Conservation (phyloP, 768 basidiomycete genomes). For the Lactarius hatsudake region DNA sequence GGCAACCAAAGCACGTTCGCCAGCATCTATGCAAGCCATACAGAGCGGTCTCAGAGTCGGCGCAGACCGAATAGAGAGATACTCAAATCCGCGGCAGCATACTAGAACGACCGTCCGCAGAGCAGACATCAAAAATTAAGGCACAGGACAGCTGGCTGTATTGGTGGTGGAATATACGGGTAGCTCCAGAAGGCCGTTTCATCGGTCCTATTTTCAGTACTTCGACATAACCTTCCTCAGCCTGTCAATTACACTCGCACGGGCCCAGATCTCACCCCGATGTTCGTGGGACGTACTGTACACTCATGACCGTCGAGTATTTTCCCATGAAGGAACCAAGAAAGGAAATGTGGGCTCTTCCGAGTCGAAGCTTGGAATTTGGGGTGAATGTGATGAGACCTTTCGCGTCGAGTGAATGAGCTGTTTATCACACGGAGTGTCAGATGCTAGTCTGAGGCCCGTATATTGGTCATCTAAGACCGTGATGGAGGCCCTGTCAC, state of each 20-base stretch:
- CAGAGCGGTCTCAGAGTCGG: no score
- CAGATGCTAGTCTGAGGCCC: neutral
- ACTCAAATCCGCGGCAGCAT: no score
- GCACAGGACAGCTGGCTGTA: neutral
- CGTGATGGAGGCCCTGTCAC: neutral
- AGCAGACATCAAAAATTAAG: no score
- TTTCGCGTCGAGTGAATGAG: no score
- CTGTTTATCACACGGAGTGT: neutral
- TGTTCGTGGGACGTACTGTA: neutral
- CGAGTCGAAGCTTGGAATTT: neutral
- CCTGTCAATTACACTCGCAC: neutral
- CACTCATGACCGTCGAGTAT: neutral
- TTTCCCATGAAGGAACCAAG: neutral
- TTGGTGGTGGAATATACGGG: neutral
- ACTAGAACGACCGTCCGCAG: no score
- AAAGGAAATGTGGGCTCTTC: neutral
- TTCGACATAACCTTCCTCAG: neutral
- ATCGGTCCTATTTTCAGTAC: no score
- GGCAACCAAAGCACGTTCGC: no score
- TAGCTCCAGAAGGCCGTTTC: no score
- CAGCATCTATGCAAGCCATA: no score
- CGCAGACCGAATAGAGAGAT: no score
- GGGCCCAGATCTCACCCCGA: neutral
- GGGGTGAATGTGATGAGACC: neutral
- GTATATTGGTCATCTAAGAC: neutral